Percentiles rank a stretch among this genome's conserved stretches.
These are phyloP conservation scores for Francoa sonchifolia DNA, from an alignment of 441 rosid genomes.

Conservation along the genomic window DNA sequence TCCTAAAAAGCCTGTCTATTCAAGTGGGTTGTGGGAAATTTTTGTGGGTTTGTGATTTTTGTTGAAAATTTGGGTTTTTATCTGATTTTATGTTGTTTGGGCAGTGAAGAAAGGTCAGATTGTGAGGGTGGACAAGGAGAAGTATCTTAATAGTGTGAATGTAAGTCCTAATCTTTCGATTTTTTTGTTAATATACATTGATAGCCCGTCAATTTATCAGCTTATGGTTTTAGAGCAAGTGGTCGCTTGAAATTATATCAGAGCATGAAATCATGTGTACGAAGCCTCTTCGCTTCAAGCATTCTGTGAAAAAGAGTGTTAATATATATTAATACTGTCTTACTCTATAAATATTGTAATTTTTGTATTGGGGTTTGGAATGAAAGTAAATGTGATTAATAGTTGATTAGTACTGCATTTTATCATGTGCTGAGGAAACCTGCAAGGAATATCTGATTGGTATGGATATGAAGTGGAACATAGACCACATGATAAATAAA, in stretches of 20 bases:
- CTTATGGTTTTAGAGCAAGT: not conserved
- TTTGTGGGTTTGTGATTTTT: not conserved
- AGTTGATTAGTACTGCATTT: no score
- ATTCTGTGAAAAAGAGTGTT: no score
- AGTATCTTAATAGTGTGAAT: conserved; percentile 75
- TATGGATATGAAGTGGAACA: no score
- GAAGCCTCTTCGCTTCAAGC: no score
- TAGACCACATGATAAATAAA: no score
- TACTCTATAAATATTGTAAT: no score
- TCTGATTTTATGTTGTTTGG: conserved; percentile 7
- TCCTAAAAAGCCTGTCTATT: conserved; percentile 73
- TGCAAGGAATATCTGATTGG: no score
- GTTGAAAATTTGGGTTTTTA: not conserved
- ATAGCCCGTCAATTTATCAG: not conserved
- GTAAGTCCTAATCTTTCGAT: conserved; percentile 20
- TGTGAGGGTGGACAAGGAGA: conserved; percentile 84
- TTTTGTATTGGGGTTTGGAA: no score
- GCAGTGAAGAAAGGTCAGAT: conserved; percentile 98
- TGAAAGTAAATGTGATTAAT: no score
- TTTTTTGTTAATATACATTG: not conserved
- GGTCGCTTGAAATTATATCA: not conserved
- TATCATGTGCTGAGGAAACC: no score
- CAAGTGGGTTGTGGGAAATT: conserved; percentile 30
- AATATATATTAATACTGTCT: no score
- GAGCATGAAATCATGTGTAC: no score